phyloP scores from a whole-genome alignment of 2,329 filamentous ascomycete species.

The Fusarium bulbicola region DNA sequence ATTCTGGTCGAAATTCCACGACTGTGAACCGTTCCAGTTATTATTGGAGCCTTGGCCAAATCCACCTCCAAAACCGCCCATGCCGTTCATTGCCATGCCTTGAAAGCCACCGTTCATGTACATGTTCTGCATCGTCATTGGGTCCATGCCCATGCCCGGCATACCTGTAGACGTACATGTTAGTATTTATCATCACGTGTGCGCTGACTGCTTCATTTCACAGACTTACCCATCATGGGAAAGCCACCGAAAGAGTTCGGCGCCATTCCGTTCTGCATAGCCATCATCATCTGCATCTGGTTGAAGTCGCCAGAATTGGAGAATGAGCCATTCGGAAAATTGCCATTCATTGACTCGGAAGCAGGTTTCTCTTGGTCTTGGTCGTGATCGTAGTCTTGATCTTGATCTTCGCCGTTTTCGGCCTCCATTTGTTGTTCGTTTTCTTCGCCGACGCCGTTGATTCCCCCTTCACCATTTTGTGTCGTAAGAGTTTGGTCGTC shows the following conservation, averaged over 20 bases:
- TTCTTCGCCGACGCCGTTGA: constrained; percentile 36
- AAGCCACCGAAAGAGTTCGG: constrained; percentile 65
- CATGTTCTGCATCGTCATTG: constrained; percentile 77
- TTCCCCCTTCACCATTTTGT: constrained; percentile 36
- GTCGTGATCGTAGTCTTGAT: constrained; percentile 25
- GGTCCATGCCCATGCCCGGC: constrained; percentile 87
- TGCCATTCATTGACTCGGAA: constrained; percentile 53
- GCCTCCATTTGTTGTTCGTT: constrained; percentile 38
- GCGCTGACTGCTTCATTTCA: neutral
- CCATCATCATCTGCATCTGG: constrained; percentile 84
- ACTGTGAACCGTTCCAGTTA: constrained; percentile 83
- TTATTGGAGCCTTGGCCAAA: constrained; percentile 72
- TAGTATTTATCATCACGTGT: constrained; percentile 38
- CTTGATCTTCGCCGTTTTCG: constrained; percentile 45
- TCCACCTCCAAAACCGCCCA: constrained; percentile 78
- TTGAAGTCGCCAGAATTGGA: constrained; percentile 72
- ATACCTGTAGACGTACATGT: constrained; percentile 64
- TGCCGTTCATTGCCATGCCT: constrained; percentile 80
- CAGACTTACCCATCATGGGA: constrained; percentile 86
- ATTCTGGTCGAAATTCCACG: constrained; percentile 87
- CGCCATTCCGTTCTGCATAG: constrained; percentile 75
- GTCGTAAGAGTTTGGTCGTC: constrained; percentile 31
- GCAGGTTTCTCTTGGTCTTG: constrained; percentile 45
- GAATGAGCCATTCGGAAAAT: constrained; percentile 68
- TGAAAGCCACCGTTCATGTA: constrained; percentile 83